These are phyloP conservation scores for Fusarium caatingaense DNA, from an alignment of 2,329 filamentous ascomycete genomes.

Conservation along the genomic window DNA sequence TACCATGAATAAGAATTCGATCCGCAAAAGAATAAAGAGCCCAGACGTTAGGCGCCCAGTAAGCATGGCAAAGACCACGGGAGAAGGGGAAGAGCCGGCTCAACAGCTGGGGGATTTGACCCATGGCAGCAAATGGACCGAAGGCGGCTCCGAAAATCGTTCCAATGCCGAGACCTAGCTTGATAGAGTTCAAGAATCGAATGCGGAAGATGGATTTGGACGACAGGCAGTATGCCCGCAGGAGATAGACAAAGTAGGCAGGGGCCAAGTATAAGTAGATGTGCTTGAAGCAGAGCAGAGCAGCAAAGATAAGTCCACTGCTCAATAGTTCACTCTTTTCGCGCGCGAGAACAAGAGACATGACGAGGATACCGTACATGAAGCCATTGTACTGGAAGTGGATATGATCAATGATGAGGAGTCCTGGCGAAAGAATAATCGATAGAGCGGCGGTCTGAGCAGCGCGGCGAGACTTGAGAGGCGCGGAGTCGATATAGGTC, in stretches of 20 bases:
- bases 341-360: conserved; percentile 86
- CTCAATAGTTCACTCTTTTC: conserved; percentile 78
- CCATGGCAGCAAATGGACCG: conserved; percentile 85
- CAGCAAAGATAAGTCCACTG: conserved; percentile 86
- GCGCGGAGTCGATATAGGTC: conserved; percentile 79
- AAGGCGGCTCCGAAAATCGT: conserved; percentile 83
- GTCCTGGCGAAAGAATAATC: conserved; percentile 88
- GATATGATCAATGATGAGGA: conserved; percentile 97
- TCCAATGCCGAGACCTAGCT: conserved; percentile 79
- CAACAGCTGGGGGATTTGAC: conserved; percentile 85
- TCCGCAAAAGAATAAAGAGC: conserved; percentile 95
- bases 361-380: conserved; percentile 89
- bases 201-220: conserved; percentile 80
- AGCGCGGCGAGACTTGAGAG: conserved; percentile 73
- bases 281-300: conserved; percentile 92
- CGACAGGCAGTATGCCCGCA: conserved; percentile 90
- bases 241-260: conserved; percentile 92
- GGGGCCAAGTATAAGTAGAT: conserved; percentile 97
- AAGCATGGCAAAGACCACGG: conserved; percentile 92
- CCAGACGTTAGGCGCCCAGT: conserved; percentile 98
- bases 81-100: conserved; percentile 93
- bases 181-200: conserved; percentile 81
- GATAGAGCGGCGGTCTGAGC: conserved; percentile 90
- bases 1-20: conserved; percentile 82
- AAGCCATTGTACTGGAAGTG: conserved; percentile 99